Percentiles rank a stretch among this genome's conserved stretches.
Conservation (phyloP, 768 basidiomycete genomes). For the Suillus decipiens region DNA sequence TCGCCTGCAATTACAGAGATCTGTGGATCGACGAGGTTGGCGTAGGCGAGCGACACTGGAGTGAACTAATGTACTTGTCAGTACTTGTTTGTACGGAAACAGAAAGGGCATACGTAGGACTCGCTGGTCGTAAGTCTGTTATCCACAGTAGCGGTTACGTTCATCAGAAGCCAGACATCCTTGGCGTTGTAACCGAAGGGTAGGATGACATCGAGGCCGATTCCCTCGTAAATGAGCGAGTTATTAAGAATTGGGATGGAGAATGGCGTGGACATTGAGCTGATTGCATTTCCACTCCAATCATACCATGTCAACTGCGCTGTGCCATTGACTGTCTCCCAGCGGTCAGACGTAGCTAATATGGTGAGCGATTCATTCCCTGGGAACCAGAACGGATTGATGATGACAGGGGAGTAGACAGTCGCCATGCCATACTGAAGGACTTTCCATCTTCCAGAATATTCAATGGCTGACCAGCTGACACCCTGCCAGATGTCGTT, state of each 20-base stretch:
- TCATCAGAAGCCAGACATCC: slow-evolving; percentile 55
- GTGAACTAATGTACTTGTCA: slow-evolving; percentile 43
- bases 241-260: slow-evolving; percentile 52
- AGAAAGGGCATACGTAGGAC: slow-evolving; percentile 44
- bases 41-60: slow-evolving; percentile 48
- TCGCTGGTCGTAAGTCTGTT: slow-evolving; percentile 48
- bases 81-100: background rate
- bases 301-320: slow-evolving; percentile 61
- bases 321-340: slow-evolving; percentile 45
- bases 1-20: slow-evolving; percentile 36
- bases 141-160: slow-evolving; percentile 47
- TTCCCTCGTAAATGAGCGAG: slow-evolving; percentile 41
- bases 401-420: slow-evolving; percentile 47
- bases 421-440: slow-evolving; percentile 51
- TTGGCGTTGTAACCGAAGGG: slow-evolving; percentile 40
- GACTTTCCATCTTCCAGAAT: slow-evolving; percentile 62
- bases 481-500: slow-evolving; percentile 64
- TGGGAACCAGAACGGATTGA: slow-evolving; percentile 60
- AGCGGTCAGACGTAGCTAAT: slow-evolving; percentile 53
- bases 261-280: slow-evolving; percentile 41
- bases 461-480: slow-evolving; percentile 57
- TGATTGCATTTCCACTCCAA: slow-evolving; percentile 47
- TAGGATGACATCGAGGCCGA: slow-evolving; percentile 47
- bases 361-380: slow-evolving; percentile 49
- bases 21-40: slow-evolving; percentile 50